Conservation (phyloP, 1,284 basidiomycete genomes). For the Schizophyllum commune region DNA sequence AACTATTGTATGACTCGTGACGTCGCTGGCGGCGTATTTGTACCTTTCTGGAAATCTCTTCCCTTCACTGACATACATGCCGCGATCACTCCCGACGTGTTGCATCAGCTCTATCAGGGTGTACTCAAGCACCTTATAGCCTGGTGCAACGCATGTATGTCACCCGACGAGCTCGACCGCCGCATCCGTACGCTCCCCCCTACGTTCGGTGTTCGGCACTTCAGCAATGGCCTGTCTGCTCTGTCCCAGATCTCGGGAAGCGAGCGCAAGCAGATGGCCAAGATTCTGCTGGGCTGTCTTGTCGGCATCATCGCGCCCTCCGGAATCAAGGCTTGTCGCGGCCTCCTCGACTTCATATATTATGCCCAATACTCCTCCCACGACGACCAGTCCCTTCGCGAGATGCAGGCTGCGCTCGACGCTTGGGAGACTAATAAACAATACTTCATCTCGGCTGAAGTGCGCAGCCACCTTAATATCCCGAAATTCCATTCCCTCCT, state of each 20-base stretch:
- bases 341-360: conserved; percentile 28
- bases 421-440: conserved; percentile 22
- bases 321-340: background rate
- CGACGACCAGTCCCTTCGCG: conserved; percentile 14
- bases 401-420: conserved; percentile 16
- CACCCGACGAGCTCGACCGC: conserved; percentile 14
- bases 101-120: conserved; percentile 23
- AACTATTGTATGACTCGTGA: background rate
- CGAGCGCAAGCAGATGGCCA: conserved; percentile 16
- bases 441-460: conserved; percentile 17
- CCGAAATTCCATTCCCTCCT: conserved; percentile 28
- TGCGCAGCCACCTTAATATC: conserved; percentile 27
- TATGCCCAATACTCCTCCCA: conserved; percentile 23
- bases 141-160: conserved; percentile 15
- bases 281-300: conserved; percentile 14
- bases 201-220: conserved; percentile 13
- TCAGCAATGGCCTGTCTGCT: conserved; percentile 17
- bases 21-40: background rate
- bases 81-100: conserved; percentile 21
- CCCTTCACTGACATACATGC: conserved; percentile 14
- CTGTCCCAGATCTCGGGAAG: conserved; percentile 15
- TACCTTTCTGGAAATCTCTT: background rate
- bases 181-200: conserved; percentile 12
- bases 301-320: background rate
- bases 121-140: conserved; percentile 19